Base-by-base conservation (phyloP, 306 rosid species). In the Prunus mume region DNA sequence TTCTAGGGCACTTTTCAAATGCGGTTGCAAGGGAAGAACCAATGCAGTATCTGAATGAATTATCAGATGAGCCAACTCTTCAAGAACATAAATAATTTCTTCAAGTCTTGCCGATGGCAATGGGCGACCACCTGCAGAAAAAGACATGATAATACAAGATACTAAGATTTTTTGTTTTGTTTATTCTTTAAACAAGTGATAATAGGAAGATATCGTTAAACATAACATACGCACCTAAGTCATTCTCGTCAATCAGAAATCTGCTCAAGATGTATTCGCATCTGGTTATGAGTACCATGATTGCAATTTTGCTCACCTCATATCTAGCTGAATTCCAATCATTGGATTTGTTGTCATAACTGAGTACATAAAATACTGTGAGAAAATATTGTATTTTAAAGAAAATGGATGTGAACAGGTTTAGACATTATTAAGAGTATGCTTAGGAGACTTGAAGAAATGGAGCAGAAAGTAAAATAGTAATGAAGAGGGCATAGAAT, bases 291-390 rank as follows among this genome's bases (percentile, higher is more conserved):
- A 95, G 95, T 79, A 89, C 81, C 72, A 55, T 82, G 74, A 92
- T 84, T 78, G 98, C 90, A 68, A 92, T 90, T 87, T 88, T 92
- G 83, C 97, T 85, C 76, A 95, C 96, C 78, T 95, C 93, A 69
- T 84, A 84, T 89, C 97, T 88, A 43, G 88, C 82, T 79, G 69
- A 41, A 80, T 80, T 89, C 97, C 97, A 92, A 68, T 85, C 52
- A 64, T 73, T 54, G 22, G 82, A 84, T 81, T 81, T 86, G 68
- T 69, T 65, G 74, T 85, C 79, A 52, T 74, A 89, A 81, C 98
- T 92, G 79, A 71, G 71, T 74, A 71, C 63, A 76, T 38, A 68
- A 72, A 22, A 38, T 27, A 24, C 19, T 10, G 65, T 60, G 66
- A 74, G 50, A 55, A 30, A 20, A 25, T 13, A 46, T 25, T 52